Evolutionary conservation across 192 early-diverging fungal genomes (phyloP), one percentile per base, ranked within the genome.

Genomic region (Linnemannia exigua): DNA sequence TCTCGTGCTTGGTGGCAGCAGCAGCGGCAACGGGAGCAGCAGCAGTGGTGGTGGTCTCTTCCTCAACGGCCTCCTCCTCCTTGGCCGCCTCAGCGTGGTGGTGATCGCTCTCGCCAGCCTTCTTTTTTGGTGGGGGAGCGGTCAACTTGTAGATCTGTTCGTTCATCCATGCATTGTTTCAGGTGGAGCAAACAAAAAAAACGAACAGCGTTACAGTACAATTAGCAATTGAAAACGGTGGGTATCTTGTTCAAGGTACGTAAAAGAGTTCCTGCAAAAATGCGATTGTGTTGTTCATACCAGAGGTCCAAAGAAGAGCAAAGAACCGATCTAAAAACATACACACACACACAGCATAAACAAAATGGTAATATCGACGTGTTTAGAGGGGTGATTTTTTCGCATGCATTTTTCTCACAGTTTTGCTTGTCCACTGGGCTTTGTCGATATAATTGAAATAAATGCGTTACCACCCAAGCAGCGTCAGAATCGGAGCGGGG

Each of bases 251-350:
- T 63, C 28, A 63, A 33, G 58, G 58, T 63, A 63, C 28, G n/a
- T 25, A 6, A 72, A 28, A 15, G 41, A 44, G 14, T n/a, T 47
- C 25, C n/a, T 72, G 70, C 28, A 44, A 72, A 31, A 19, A 47
- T 48, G 25, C n/a, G 22, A 46, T 17, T n/a, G 22, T 33, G n/a
- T 17, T 37, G 35, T 33, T 47, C 72, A 68, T 86, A 86, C 84
- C 84, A 91, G 54, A 31, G 90, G 90, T 7, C 88, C 89, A 80
- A 91, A 91, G 36, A 91, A 52, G 20, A 90, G 28, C 51, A 91
- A 74, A 14, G 90, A 91, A n/a, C 90, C 90, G 66, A 91, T 81
- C 84, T 86, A 80, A 17, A 31, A 28, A 58, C 6, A 31, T 35
- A 25, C 58, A 2, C 15, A 58, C 6, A 31, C 41, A 25, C 58